Evolutionary conservation across 148 eudicot genomes (phyloP).

Genomic region (Suaeda aralocaspica): DNA sequence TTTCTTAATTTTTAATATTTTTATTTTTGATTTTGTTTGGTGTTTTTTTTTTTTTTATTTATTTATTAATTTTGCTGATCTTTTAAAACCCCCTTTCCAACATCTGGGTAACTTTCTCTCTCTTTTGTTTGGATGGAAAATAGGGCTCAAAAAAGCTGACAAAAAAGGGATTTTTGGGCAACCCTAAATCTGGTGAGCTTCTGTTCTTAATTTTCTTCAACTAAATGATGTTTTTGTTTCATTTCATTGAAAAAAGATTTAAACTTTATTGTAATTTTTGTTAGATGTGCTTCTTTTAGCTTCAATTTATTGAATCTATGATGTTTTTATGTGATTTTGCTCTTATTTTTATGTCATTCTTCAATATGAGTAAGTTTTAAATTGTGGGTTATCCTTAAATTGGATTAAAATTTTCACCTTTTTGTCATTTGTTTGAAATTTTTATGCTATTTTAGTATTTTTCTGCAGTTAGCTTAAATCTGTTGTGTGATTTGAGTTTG

Average conservation of each 20-base stretch:
- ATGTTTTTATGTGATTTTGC: conserved; percentile 3
- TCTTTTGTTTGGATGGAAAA: conserved; percentile 21
- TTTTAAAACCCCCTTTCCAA: conserved; percentile 23
- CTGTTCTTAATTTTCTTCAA: conserved; percentile 1
- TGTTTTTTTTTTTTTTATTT: no score
- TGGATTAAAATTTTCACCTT: background rate
- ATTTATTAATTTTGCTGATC: conserved; percentile 24
- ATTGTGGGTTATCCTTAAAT: conserved; percentile 28
- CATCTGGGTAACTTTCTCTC: conserved; percentile 26
- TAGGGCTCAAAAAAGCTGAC: conserved; percentile 27
- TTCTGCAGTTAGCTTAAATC: background rate
- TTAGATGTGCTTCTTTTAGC: conserved; percentile 6
- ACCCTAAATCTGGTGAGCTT: conserved; percentile 43
- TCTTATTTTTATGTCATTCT: conserved; percentile 1
- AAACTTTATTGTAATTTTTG: conserved; percentile 18
- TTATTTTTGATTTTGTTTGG: conserved; percentile 3
- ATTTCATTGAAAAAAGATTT: conserved; percentile 4
- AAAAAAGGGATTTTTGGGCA: conserved; percentile 22
- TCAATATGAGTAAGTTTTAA: conserved; percentile 11
- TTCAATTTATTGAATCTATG: conserved; percentile 17
- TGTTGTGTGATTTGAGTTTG: background rate
- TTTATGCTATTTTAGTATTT: conserved; percentile 3
- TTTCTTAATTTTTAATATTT: background rate
- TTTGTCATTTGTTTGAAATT: background rate
- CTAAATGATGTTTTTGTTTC: background rate